Conservation (phyloP, 2,329 filamentous ascomycete species). For the Lasiodiplodia sp. region DNA sequence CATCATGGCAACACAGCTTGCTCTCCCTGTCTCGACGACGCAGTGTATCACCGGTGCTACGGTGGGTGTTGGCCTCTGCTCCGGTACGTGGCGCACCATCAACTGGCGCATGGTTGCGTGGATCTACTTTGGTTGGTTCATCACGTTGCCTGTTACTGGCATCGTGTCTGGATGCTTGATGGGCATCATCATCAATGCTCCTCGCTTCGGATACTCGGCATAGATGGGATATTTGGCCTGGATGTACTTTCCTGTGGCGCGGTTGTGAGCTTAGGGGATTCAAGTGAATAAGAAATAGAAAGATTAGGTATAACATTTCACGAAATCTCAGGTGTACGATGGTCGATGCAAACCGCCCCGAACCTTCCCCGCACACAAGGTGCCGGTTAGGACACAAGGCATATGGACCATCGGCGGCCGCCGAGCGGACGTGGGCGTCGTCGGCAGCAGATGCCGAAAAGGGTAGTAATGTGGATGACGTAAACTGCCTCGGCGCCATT, state of each 20-base stretch:
- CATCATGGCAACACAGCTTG: constrained; percentile 68
- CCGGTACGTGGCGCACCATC: constrained; percentile 64
- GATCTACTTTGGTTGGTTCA: constrained; percentile 67
- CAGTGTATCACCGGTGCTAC: constrained; percentile 65
- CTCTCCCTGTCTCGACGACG: constrained; percentile 65
- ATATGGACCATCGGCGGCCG: not conserved
- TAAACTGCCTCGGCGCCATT: constrained; percentile 2
- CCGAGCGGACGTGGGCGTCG: not conserved
- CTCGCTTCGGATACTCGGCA: constrained; percentile 38
- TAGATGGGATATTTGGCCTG: not conserved
- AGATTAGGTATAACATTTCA: no score
- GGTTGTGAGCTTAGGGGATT: no score
- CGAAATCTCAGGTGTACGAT: no score
- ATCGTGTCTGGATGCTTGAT: constrained; percentile 67
- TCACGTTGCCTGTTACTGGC: constrained; percentile 65
- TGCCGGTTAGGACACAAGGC: no score
- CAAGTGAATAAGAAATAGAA: no score
- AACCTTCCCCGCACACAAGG: no score
- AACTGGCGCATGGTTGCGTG: constrained; percentile 70
- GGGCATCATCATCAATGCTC: constrained; percentile 69
- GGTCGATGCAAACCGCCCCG: no score
- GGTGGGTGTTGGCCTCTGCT: constrained; percentile 68
- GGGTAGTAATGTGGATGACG: constrained; percentile 22
- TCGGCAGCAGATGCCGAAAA: constrained; percentile 21
- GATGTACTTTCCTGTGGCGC: no score